Percentiles rank a stretch among this genome's conserved stretches.
Conservation (phyloP, 108 stramenopile species). For the Nitzschia sp. region DNA sequence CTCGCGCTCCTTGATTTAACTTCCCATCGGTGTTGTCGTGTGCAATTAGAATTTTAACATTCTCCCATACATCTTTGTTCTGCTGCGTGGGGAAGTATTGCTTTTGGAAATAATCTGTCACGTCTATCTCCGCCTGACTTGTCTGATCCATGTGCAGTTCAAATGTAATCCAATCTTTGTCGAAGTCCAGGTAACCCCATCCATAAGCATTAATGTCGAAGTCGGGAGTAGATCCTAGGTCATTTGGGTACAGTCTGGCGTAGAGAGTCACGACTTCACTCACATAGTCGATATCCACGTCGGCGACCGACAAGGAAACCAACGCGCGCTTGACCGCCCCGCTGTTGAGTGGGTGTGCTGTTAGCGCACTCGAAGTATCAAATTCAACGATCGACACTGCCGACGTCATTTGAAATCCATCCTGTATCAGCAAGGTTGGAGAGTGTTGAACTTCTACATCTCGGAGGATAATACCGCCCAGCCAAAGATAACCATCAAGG, state of each 20-base stretch:
- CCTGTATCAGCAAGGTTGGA: background rate
- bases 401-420: background rate
- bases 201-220: background rate
- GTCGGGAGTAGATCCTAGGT: background rate
- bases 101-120: background rate
- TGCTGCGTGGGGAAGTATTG: background rate
- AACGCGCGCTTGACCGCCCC: background rate
- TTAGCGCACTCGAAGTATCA: background rate
- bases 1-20: background rate
- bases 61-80: background rate
- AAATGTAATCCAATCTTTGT: background rate
- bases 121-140: background rate
- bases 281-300: background rate
- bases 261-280: background rate
- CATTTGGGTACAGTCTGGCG: background rate
- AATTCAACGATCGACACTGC: background rate
- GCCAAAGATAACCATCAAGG: background rate
- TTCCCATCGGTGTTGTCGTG: background rate
- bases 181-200: background rate
- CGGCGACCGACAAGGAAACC: background rate
- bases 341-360: background rate
- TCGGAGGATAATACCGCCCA: background rate
- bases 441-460: background rate
- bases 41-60: background rate
- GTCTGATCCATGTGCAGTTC: background rate